Base-by-base conservation (phyloP, 1,284 basidiomycete species). In the Ganoderma multipileum region DNA sequence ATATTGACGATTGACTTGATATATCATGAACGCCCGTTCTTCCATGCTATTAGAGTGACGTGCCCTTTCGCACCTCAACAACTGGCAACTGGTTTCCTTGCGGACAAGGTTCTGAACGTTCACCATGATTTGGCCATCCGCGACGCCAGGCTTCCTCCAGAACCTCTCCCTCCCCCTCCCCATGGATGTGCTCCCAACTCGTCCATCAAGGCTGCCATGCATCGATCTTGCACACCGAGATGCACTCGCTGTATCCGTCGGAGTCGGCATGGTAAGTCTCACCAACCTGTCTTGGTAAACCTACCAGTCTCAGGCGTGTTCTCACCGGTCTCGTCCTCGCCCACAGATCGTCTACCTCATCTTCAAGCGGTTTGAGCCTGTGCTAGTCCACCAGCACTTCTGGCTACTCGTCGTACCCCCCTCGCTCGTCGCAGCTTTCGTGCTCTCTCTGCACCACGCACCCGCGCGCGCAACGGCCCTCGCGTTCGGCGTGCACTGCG, bases 361-460 rank as follows among this genome's bases (percentile, higher is more conserved):
- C 54, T 64, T 64, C 63, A 63, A 63, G 61, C 61, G 61, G 30
- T 63, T 52, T 50, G 61, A 63, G 61, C 61, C 61, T 50, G 47
- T 63, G n/a, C 39, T 30, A 14, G 38, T 58, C 50, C 23, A 42
- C 26, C 63, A 66, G 39, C 50, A 55, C 59, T 57, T 66, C 59
- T 61, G 36, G 28, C 64, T 61, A 3, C 64, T 66, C 42, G 20
- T 61, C 33, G 64, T 38, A 1, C 58, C 41, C 14, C 47, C 58
- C 23, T 6, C 38, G 5, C 58, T 61, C 47, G 33, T 61, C 38
- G 42, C 59, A 1, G 18, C 47, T n/a, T 3, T 30, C 18, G 16
- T 65, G 20, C 58, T 65, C 54, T 39, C 42, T 2, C 44, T 41
- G 36, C 58, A 65, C 38, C 16, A 33, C 63, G 23, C 41, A 3